These are phyloP conservation scores for Trypanosoma rangeli DNA, from an alignment of 208 protist genomes.

Conservation along the genomic window DNA sequence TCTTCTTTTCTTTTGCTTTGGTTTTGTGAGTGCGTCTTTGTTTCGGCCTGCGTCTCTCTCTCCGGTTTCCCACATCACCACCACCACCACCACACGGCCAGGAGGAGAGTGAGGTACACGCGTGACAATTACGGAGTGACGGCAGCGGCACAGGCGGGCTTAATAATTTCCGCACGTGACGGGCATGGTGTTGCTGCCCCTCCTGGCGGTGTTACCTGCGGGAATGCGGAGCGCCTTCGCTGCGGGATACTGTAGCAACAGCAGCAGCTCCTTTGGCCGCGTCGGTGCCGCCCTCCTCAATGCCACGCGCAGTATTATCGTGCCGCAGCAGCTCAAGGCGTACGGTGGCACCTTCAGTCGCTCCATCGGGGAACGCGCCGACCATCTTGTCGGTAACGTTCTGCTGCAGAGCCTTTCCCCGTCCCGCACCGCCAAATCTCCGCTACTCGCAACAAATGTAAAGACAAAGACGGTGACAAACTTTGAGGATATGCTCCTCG, in stretches of 20 bases:
- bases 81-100: no score
- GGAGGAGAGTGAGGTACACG: no score
- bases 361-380: constrained; percentile 64
- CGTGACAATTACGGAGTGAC: no score
- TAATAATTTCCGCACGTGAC: no score
- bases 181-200: no score
- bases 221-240: not conserved
- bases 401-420: constrained; percentile 72
- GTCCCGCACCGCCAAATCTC: constrained; percentile 39
- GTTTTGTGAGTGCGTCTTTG: no score
- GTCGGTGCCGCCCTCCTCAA: constrained; percentile 17
- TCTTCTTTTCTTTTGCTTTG: no score
- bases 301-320: constrained; percentile 48
- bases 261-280: not conserved
- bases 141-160: no score
- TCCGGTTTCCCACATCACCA: no score
- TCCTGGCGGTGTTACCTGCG: not conserved
- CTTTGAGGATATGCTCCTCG: constrained; percentile 67
- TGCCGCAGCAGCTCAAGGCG: constrained; percentile 74
- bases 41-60: no score
- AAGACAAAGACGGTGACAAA: constrained; percentile 64
- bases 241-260: not conserved
- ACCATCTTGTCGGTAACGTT: constrained; percentile 52
- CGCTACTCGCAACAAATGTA: constrained; percentile 55
- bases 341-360: constrained; percentile 78